phyloP scores from a whole-genome alignment of 371 early-diverging fungal species.

The Amoeboradix gromovi region DNA sequence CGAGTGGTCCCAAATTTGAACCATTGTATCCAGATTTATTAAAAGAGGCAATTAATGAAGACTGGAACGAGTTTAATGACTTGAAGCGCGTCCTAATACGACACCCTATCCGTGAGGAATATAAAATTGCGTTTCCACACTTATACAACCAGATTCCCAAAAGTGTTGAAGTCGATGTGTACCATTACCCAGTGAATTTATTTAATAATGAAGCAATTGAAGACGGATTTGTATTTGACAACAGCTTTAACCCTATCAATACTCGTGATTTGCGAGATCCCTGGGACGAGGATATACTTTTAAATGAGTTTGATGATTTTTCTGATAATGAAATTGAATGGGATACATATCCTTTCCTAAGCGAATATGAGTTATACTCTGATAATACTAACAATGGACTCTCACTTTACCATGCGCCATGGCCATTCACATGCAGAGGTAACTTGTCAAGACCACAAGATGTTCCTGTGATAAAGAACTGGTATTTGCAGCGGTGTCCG shows the following conservation, averaged over 20 bases:
- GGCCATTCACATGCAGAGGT: conserved; percentile 79
- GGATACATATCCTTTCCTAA: conserved; percentile 48
- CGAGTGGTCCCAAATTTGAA: conserved; percentile 93
- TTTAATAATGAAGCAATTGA: conserved; percentile 56
- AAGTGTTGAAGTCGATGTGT: conserved; percentile 61
- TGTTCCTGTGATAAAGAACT: conserved; percentile 73
- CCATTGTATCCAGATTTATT: conserved; percentile 63
- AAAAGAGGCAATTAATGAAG: conserved; percentile 66
- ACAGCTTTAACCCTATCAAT: conserved; percentile 79
- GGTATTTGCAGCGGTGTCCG: conserved; percentile 89
- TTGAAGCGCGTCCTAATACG: conserved; percentile 95
- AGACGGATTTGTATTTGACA: conserved; percentile 73
- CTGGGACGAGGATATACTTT: conserved; percentile 11
- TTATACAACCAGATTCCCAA: conserved; percentile 85
- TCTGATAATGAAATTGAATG: conserved; percentile 31
- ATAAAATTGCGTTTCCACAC: conserved; percentile 90
- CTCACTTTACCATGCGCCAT: conserved; percentile 84
- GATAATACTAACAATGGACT: conserved; percentile 74
- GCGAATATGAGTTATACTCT: conserved; percentile 40
- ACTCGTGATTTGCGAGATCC: conserved; percentile 24
- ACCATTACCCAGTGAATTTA: conserved; percentile 68
- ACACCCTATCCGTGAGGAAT: conserved; percentile 85
- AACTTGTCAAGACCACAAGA: conserved; percentile 75
- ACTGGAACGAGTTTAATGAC: conserved; percentile 99
- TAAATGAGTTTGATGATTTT: conserved; percentile 12